These are phyloP conservation scores for Citrus medica DNA, from an alignment of 345 rosid species.

Conservation along the genomic window DNA sequence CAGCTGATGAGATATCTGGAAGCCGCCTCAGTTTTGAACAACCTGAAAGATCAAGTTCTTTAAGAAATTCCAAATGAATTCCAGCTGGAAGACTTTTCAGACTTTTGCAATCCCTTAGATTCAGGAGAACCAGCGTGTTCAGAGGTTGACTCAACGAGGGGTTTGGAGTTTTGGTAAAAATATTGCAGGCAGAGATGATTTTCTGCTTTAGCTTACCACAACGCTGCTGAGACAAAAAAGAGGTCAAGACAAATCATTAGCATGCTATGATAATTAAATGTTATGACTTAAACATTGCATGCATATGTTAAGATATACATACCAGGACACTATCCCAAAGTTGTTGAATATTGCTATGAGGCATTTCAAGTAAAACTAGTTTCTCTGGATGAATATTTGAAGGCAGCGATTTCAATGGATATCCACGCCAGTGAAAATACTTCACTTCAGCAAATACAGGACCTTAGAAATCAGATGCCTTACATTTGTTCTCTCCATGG, in stretches of 20 bases:
- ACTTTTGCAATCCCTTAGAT: no score
- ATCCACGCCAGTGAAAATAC: neutral
- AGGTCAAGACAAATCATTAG: neutral
- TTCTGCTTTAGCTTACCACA: neutral
- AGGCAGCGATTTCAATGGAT: no score
- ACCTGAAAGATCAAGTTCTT: no score
- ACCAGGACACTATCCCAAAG: neutral
- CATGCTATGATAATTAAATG: neutral
- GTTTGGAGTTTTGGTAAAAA: neutral
- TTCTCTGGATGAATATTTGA: no score
- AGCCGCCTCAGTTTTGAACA: no score
- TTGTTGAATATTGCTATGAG: no score
- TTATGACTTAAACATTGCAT: no score
- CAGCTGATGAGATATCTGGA: no score
- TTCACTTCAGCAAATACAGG: slow-evolving; percentile 21
- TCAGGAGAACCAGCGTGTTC: no score
- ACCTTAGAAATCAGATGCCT: slow-evolving; percentile 8
- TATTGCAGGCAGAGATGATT: neutral
- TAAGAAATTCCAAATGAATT: no score
- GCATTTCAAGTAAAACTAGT: no score
- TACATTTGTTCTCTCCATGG: neutral
- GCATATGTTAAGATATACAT: neutral
- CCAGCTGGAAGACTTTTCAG: no score
- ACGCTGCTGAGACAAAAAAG: neutral
- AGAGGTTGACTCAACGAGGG: neutral